Base-by-base conservation (phyloP, 768 basidiomycete species). In the Russula sp. region DNA sequence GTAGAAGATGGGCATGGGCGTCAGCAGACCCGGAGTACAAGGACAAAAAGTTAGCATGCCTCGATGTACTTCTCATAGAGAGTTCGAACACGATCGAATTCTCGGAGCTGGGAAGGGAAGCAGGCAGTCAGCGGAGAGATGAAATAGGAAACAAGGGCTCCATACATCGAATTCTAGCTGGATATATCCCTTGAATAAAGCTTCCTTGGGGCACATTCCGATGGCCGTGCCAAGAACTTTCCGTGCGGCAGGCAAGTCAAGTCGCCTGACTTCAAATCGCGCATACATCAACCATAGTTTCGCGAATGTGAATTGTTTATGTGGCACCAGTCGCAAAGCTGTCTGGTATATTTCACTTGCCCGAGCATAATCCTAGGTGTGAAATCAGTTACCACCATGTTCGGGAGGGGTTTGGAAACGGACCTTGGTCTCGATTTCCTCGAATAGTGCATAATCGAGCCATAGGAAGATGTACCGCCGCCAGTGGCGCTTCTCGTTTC, bases 221-320 rank as follows among this genome's bases (percentile, higher is more conserved):
- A 99, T 92, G 3, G 88, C 90, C 0, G 87, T 83, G 5, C 97
- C 97, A 26, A 99, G 77, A 49, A 95, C 83, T 74, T 92, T 98
- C 50, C 96, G 83, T 4, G 95, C 96, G 28, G 92, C 86, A 20
- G 80, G 76, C 48, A 99, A 76, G 63, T 97, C 88, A 38, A 95
- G 79, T 58, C 84, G 83, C 51, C 97, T 84, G 9, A 97, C 78
- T 75, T 98, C 97, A 69, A 98, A 98, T 67, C 89, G 86, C 6
- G 96, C 93, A 69, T 89, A 96, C 78, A 90, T 83, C 22, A 91
- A 75, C 97, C 97, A 99, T 13, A 98, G 78, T 76, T 99, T 99
- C 3, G 97, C 92, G 69, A 99, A 99, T 0, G 97, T 98, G 75
- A 99, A 99, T 64, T 88, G 85, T 72, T 96, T 96, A 75, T 99